Base-by-base conservation (phyloP, 345 rosid genomes). In the Clausena lansium region DNA sequence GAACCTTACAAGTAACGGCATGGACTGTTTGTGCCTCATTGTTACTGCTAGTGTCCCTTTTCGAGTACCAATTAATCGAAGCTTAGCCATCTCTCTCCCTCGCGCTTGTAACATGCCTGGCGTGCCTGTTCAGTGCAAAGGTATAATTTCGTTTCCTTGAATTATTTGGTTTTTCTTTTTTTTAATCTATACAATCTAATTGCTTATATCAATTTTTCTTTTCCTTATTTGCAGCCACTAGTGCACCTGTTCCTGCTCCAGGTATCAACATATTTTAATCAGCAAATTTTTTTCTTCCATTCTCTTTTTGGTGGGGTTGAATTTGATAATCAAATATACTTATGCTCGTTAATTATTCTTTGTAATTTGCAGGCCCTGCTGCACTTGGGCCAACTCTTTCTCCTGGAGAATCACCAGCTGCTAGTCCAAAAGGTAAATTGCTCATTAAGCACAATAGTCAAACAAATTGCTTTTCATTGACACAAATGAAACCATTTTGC, bases 81-180 rank as follows among this genome's bases (percentile, higher is more conserved):
- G 89, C 74, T 89, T 93, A 22, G 97, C 97, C 36, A 79, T 95
- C 74, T 85, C 93, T 60, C 98, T 95, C 52, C 98, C 99, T 8
- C 91, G 89, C 0, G 91, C 96, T 54, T 93, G 98, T 76, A 93
- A 91, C 87, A 90, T 90, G 96, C 85, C 95, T 24, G 82, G 90
- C 7, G 92, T 93, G 65, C 93, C 98, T 19, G 75, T 95, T 77
- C 94, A 92, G 63, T 93, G 99, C 91, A 81, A 90, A 86, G 89
- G 96, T 85, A 61, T 33, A 60, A 6, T 9, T 65, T 63, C 14
- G 5, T 32, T 25, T 3, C 17, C 63, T 25, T 38, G 28, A 9
- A 57, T 24, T 15, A 13, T 67, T 67, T 27, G 41, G 9, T 5
- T 25, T 14, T 2, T 65, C 17, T 10, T 22, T 13, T 22, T 13